phyloP scores from a whole-genome alignment of 2,329 filamentous ascomycete genomes.

The Paecilomyces niveus region DNA sequence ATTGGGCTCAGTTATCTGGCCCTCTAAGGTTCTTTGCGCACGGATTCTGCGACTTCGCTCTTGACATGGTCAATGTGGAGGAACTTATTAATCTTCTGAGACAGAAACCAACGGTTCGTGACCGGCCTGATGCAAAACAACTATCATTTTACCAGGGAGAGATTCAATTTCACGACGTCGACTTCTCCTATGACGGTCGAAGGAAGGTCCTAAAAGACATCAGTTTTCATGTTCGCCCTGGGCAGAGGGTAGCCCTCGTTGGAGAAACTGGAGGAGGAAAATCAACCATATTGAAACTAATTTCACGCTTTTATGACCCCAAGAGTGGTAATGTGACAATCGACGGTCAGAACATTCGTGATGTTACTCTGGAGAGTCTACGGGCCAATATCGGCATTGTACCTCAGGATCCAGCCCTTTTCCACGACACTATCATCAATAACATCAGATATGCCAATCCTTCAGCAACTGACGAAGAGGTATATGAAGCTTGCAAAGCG shows the following conservation, averaged over 20 bases:
- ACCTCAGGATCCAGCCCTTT: constrained; percentile 57
- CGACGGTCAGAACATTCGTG: constrained; percentile 51
- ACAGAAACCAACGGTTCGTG: constrained; percentile 39
- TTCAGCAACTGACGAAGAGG: constrained; percentile 54
- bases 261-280: constrained; percentile 56
- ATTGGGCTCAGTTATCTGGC: constrained; percentile 50
- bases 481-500: constrained; percentile 53
- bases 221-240: constrained; percentile 40
- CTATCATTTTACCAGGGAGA: constrained; percentile 37
- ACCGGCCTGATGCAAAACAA: constrained; percentile 26
- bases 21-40: constrained; percentile 47
- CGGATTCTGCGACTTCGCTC: constrained; percentile 42
- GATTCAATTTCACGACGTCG: constrained; percentile 44
- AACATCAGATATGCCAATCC: constrained; percentile 59
- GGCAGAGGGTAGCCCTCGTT: constrained; percentile 48
- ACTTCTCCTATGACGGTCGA: constrained; percentile 47
- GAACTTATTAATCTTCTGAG: constrained; percentile 41
- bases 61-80: constrained; percentile 59
- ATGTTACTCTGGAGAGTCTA: constrained; percentile 52
- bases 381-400: constrained; percentile 56
- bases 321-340: constrained; percentile 42
- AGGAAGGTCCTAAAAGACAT: constrained; percentile 43
- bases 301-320: constrained; percentile 50
- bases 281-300: constrained; percentile 48
- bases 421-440: constrained; percentile 58